A percentile compares a stretch with the other conserved stretches of the same genome.
These are phyloP conservation scores for Aspergillus sclerotiicarbonarius DNA, from an alignment of 495 filamentous ascomycete genomes.

Conservation along the genomic window DNA sequence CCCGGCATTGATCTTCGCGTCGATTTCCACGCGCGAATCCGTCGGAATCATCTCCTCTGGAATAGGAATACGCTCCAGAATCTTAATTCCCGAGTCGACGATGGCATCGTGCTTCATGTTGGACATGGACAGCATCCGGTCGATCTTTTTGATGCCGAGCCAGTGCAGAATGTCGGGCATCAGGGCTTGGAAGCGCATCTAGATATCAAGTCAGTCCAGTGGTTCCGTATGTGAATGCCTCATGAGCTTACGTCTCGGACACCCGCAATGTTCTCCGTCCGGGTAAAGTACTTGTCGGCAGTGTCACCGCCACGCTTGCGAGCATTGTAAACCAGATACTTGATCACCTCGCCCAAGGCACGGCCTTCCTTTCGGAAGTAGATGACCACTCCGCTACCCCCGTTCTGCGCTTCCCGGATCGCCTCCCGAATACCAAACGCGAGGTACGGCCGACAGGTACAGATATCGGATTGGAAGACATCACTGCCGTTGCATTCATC, in stretches of 20 bases:
- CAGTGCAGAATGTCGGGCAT: constrained; percentile 99
- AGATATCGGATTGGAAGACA: constrained; percentile 98
- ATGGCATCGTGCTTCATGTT: constrained; percentile 99
- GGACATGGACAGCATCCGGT: constrained; percentile 97
- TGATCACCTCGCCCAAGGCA: constrained; percentile 95
- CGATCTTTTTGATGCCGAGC: constrained; percentile 98
- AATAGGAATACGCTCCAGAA: constrained; percentile 88
- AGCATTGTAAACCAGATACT: constrained; percentile 96
- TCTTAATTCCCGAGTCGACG: constrained; percentile 91
- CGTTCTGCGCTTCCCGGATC: constrained; percentile 92
- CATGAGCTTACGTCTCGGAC: constrained; percentile 62
- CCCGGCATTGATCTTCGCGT: constrained; percentile 96
- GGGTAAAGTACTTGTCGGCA: constrained; percentile 95
- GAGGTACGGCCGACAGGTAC: constrained; percentile 94
- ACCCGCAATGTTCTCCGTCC: constrained; percentile 95
- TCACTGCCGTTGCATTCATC: constrained; percentile 98
- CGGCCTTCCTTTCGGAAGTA: constrained; percentile 99
- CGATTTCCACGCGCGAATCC: constrained; percentile 95
- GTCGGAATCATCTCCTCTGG: constrained; percentile 92
- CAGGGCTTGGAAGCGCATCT: constrained; percentile 97
- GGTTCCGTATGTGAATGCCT: not conserved
- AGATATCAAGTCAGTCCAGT: not conserved
- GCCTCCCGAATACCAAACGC: constrained; percentile 97
- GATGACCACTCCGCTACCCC: constrained; percentile 93
- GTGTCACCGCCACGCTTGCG: constrained; percentile 76